Evolutionary conservation across 352 stramenopile species (phyloP).

Genomic region (Aphanomyces stellatus): DNA sequence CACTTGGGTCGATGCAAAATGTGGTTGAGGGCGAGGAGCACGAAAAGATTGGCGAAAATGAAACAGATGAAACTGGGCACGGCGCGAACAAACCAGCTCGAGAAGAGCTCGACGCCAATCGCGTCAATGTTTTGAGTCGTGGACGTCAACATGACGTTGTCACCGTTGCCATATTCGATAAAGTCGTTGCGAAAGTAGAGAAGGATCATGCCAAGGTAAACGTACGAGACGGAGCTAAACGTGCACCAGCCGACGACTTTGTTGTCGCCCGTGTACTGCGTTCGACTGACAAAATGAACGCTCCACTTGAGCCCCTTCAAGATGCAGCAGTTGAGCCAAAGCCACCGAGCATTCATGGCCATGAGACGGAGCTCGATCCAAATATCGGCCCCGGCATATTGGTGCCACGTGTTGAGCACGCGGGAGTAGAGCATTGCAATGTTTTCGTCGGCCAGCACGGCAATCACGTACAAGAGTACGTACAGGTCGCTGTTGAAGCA

Average conservation of each 20-base stretch:
- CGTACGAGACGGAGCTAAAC: constrained; percentile 7
- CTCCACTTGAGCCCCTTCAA: neutral
- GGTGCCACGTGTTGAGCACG: neutral
- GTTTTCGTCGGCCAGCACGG: neutral
- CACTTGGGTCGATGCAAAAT: neutral
- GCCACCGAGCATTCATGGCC: neutral
- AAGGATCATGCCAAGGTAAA: constrained; percentile 4
- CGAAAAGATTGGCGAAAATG: neutral
- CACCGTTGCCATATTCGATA: constrained; percentile 6
- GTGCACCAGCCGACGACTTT: constrained; percentile 2
- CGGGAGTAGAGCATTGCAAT: neutral
- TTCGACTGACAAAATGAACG: neutral
- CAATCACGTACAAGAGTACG: neutral
- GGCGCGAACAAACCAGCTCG: constrained; percentile 12
- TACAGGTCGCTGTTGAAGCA: constrained; percentile 19
- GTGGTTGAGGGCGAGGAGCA: neutral
- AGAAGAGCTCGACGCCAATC: neutral
- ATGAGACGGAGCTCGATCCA: neutral
- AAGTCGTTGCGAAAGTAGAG: neutral
- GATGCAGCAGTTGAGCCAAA: constrained; percentile 16
- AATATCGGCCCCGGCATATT: neutral
- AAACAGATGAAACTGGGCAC: neutral
- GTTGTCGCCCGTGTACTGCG: constrained; percentile 3
- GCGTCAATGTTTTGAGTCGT: constrained; percentile 2
- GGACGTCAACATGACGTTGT: neutral